Percentiles rank a stretch among this genome's conserved stretches.
phyloP scores from a whole-genome alignment of 169 alveolate genomes.

The Plasmodium berghei region DNA sequence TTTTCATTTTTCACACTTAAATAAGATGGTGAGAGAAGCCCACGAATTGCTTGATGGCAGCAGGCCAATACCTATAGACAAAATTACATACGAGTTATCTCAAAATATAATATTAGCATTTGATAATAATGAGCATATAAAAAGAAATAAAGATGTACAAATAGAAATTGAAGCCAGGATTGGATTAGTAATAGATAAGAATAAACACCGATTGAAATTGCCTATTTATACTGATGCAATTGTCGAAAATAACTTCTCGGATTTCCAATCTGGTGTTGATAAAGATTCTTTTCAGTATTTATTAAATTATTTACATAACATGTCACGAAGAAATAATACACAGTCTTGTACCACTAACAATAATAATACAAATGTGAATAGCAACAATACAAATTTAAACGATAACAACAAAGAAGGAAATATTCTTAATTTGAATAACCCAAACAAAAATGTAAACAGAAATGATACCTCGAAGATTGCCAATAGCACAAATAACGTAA shows the following conservation, averaged over 20 bases:
- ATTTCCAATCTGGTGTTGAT: constrained; percentile 64
- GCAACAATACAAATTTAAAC: no score
- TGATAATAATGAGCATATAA: constrained; percentile 55
- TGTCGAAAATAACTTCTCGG: constrained; percentile 50
- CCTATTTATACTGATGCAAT: constrained; percentile 75
- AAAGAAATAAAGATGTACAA: constrained; percentile 13
- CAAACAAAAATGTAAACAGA: background rate
- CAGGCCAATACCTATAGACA: constrained; percentile 73
- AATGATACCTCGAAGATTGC: background rate
- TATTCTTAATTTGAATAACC: no score
- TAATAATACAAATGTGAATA: background rate
- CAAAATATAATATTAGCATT: constrained; percentile 67
- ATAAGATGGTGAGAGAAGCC: constrained; percentile 67
- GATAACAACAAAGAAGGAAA: no score
- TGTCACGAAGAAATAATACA: constrained; percentile 4
- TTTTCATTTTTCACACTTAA: background rate
- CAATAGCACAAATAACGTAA: background rate
- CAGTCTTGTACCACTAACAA: background rate
- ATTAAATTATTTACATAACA: constrained; percentile 27
- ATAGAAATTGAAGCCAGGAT: constrained; percentile 73
- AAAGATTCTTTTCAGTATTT: constrained; percentile 57
- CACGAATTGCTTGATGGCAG: constrained; percentile 76
- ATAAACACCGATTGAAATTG: constrained; percentile 55
- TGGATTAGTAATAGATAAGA: constrained; percentile 56
- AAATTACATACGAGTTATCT: constrained; percentile 63